Evolutionary conservation across 495 filamentous ascomycete genomes (phyloP).

Genomic region (Hyaloscypha hepaticicola): DNA sequence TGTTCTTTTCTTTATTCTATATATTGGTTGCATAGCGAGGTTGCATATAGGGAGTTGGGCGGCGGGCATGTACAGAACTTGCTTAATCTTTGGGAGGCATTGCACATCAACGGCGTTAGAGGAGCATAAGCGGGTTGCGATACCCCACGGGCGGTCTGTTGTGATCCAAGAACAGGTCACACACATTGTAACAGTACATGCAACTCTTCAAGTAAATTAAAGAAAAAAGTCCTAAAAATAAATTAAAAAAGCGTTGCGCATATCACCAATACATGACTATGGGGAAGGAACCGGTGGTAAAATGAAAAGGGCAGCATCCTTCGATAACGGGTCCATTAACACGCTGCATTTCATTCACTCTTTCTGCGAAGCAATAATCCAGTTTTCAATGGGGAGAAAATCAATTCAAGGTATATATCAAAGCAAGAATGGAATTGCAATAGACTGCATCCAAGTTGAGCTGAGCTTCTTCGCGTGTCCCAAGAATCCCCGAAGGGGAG

Average conservation of each 20-base stretch:
- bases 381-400: too few relatives aligned
- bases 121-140: not conserved
- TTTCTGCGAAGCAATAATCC: too few relatives aligned
- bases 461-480: too few relatives aligned
- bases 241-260: not conserved
- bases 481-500: too few relatives aligned
- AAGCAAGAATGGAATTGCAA: too few relatives aligned
- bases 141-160: not conserved
- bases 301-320: too few relatives aligned
- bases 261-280: too few relatives aligned
- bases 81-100: not conserved
- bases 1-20: not conserved
- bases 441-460: too few relatives aligned
- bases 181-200: not conserved
- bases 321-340: too few relatives aligned
- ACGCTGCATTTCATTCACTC: too few relatives aligned
- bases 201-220: constrained; percentile 2
- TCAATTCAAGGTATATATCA: too few relatives aligned
- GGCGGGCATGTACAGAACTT: not conserved
- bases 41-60: not conserved
- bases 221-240: not conserved
- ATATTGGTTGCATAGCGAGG: constrained; percentile 2
- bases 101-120: not conserved
- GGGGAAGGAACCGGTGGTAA: too few relatives aligned
- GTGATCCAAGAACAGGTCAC: not conserved